Conservation (phyloP, 306 rosid genomes). For the Rosa persica region DNA sequence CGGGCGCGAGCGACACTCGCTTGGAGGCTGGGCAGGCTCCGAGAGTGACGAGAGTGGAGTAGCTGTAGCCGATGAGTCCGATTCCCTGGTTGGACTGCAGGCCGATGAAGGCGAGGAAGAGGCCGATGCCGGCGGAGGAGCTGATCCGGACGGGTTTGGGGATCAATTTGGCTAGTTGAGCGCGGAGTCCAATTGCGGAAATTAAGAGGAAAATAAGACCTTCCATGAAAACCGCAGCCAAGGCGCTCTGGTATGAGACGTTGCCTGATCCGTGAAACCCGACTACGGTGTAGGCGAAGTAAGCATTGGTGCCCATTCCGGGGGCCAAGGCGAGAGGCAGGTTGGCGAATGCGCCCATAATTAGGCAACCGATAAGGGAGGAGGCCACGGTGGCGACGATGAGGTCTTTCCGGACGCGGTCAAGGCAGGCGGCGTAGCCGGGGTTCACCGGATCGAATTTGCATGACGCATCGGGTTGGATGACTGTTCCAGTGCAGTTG, state of each 20-base stretch:
- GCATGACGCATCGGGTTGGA: constrained; percentile 58
- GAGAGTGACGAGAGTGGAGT: constrained; percentile 68
- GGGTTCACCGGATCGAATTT: constrained; percentile 87
- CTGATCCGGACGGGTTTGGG: constrained; percentile 93
- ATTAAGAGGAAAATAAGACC: constrained; percentile 64
- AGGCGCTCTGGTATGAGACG: constrained; percentile 71
- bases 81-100: constrained; percentile 82
- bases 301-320: constrained; percentile 96
- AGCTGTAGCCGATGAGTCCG: constrained; percentile 72
- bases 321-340: constrained; percentile 93
- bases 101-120: constrained; percentile 88
- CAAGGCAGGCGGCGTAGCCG: constrained; percentile 72
- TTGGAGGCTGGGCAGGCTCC: constrained; percentile 61
- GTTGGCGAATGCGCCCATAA: constrained; percentile 91
- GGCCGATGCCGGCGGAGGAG: constrained; percentile 97
- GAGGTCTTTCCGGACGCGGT: constrained; percentile 61
- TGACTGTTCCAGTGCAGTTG: constrained; percentile 46
- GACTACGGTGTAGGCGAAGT: constrained; percentile 95
- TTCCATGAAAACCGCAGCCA: constrained; percentile 86
- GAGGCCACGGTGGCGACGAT: constrained; percentile 90
- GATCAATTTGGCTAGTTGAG: constrained; percentile 73
- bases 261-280: constrained; percentile 96
- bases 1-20: constrained; percentile 66
- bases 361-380: constrained; percentile 78
- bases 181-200: constrained; percentile 72